Evolutionary conservation across 345 rosid genomes (phyloP).

Genomic region (Lumnitzera littorea): DNA sequence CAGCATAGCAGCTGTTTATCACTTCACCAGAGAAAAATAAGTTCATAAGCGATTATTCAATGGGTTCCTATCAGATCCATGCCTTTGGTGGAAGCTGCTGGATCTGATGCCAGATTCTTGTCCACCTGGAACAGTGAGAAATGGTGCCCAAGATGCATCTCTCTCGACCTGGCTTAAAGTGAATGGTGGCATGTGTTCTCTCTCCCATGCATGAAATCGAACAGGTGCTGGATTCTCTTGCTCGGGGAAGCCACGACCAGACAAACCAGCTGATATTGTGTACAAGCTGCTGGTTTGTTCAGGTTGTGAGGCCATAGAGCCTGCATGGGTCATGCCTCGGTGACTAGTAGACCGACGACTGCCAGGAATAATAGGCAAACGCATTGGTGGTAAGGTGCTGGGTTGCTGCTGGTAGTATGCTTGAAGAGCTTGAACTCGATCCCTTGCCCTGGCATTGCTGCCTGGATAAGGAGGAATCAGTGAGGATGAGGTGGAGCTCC

Average conservation of each 20-base stretch:
- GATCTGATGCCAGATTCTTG: slow-evolving; percentile 38
- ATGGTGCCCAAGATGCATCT: slow-evolving; percentile 51
- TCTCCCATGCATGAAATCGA: slow-evolving; percentile 64
- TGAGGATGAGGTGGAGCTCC: slow-evolving; percentile 58
- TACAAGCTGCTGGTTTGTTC: slow-evolving; percentile 69
- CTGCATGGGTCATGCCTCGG: slow-evolving; percentile 52
- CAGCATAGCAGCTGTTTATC: slow-evolving; percentile 18
- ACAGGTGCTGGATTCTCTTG: slow-evolving; percentile 27
- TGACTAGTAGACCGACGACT: slow-evolving; percentile 43
- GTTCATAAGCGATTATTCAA: slow-evolving; percentile 45
- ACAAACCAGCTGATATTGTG: slow-evolving; percentile 45
- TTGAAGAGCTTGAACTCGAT: slow-evolving; percentile 86
- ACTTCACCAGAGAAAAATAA: slow-evolving; percentile 24
- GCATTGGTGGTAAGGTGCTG: slow-evolving; percentile 37
- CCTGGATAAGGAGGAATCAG: slow-evolving; percentile 80
- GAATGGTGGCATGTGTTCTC: slow-evolving; percentile 55
- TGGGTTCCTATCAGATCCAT: slow-evolving; percentile 57
- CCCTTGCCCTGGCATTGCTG: slow-evolving; percentile 80
- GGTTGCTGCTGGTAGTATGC: slow-evolving; percentile 86
- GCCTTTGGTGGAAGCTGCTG: slow-evolving; percentile 62
- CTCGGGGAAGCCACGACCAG: slow-evolving; percentile 48
- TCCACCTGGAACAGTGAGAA: slow-evolving; percentile 38
- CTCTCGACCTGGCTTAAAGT: slow-evolving; percentile 55
- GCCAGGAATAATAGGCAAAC: slow-evolving; percentile 43
- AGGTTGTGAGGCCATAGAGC: slow-evolving; percentile 50